Base-by-base conservation (phyloP, 371 early-diverging fungal genomes). In the Parasitella parasitica region DNA sequence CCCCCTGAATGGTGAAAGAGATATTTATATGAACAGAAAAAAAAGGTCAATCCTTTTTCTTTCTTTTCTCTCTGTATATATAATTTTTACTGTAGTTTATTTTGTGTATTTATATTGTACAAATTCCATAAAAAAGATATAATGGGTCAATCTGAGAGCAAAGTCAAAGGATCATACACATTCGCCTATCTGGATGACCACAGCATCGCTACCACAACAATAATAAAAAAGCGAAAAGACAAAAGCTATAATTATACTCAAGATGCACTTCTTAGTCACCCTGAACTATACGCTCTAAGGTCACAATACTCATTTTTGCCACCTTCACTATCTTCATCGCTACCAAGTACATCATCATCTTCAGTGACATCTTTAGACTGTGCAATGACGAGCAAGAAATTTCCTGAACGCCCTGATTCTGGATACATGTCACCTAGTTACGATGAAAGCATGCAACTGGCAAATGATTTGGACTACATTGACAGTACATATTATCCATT, bases 101-200 rank as follows among this genome's bases (percentile, higher is more conserved):
- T 52, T 39, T 32, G 30, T 60, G 50, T 51, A 38, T 51, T 59
- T 51, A 37, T 46, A 46, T 46, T 46, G 20, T 43, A 43, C 11
- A 18, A 20, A 38, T 59, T 51, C 38, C 51, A 13, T 59, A 38
- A 24, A 30, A 32, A 32, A n/a, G n/a, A n/a, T n/a, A 53, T 43
- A 34, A 65, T 65, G 66, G 66, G 66, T 8, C 60, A 59, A 49
- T 37, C 48, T 28, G 60, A 59, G 49, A 65, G 60, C 27, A 59
- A 59, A 49, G 37, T 65, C 18, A 60, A 65, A 54, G 55, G 50
- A 1, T 38, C 64, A 35, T 37, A 54, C 27, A 37, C 39, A 28
- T 65, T 65, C 54, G 66, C 55, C 12, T 65, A 65, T 54, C 6
- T 20, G 37, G 28, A 48, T 26, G 3, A 35, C 32, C 32, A 61